These are phyloP conservation scores for Pleurotus tuber-regium DNA, from an alignment of 768 basidiomycete species.

Conservation along the genomic window DNA sequence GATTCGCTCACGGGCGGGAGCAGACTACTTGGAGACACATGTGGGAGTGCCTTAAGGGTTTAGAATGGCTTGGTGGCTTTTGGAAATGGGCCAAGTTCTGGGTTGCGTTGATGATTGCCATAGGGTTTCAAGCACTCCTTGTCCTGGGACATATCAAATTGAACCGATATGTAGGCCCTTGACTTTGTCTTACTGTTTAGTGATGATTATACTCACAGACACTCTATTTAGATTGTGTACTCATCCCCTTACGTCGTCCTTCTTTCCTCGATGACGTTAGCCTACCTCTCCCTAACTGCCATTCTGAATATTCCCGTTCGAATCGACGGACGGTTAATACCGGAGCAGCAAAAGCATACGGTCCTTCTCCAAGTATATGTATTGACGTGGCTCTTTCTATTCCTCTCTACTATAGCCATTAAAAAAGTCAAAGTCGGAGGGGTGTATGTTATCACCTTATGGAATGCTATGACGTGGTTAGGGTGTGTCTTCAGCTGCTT, in stretches of 20 bases:
- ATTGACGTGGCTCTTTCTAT: conserved; percentile 55
- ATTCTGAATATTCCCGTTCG: conserved; percentile 33
- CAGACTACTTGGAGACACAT: conserved; percentile 14
- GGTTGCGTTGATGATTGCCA: conserved; percentile 46
- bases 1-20: conserved; percentile 17
- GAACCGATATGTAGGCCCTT: conserved; percentile 61
- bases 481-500: conserved; percentile 37
- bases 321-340: conserved; percentile 23
- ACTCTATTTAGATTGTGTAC: conserved; percentile 59
- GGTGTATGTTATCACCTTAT: conserved; percentile 53
- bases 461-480: conserved; percentile 47
- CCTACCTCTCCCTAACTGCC: conserved; percentile 42
- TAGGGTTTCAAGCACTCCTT: conserved; percentile 46
- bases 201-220: conserved; percentile 7
- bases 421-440: conserved; percentile 44
- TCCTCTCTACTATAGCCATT: conserved; percentile 45
- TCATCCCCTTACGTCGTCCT: conserved; percentile 50
- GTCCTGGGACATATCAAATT: conserved; percentile 46
- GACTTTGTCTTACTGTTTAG: background rate
- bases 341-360: conserved; percentile 44
- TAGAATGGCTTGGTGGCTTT: conserved; percentile 26
- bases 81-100: conserved; percentile 64
- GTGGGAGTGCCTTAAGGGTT: conserved; percentile 23
- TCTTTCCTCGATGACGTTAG: conserved; percentile 37
- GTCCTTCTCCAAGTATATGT: conserved; percentile 50